Conservation (phyloP, 345 rosid species). For the Ricinus communis region DNA sequence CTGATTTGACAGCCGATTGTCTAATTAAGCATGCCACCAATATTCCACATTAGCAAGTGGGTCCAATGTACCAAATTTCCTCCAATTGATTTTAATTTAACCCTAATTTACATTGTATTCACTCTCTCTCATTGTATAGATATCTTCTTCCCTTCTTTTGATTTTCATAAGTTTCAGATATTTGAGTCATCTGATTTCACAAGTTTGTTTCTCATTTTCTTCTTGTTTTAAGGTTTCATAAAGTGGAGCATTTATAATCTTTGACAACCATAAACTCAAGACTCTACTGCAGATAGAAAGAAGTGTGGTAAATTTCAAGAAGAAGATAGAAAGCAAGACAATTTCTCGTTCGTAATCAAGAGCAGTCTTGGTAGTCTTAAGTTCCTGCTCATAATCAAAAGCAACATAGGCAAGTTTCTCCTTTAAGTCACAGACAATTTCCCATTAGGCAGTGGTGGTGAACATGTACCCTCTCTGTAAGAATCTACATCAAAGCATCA, state of each 20-base stretch:
- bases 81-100: too few species aligned
- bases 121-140: too few species aligned
- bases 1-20: too few species aligned
- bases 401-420: constrained; percentile 35
- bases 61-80: too few species aligned
- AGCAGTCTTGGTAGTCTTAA: constrained; percentile 30
- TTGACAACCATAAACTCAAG: constrained; percentile 54
- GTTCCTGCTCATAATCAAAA: constrained; percentile 31
- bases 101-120: too few species aligned
- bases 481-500: constrained; percentile 33
- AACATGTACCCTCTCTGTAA: constrained; percentile 35
- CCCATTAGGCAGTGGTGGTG: constrained; percentile 38
- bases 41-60: too few species aligned
- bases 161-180: neutral
- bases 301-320: too few species aligned
- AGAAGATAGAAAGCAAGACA: too few species aligned
- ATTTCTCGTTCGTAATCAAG: too few species aligned
- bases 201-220: constrained; percentile 36
- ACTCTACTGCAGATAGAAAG: constrained; percentile 52
- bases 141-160: too few species aligned
- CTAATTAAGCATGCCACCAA: too few species aligned
- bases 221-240: constrained; percentile 58
- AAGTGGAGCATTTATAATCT: constrained; percentile 62
- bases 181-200: constrained; percentile 9
- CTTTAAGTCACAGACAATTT: constrained; percentile 38